A percentile compares a stretch with the other conserved stretches of the same genome.
phyloP scores from a whole-genome alignment of 1,139 yeast genomes.

The Candida sanyaensis region DNA sequence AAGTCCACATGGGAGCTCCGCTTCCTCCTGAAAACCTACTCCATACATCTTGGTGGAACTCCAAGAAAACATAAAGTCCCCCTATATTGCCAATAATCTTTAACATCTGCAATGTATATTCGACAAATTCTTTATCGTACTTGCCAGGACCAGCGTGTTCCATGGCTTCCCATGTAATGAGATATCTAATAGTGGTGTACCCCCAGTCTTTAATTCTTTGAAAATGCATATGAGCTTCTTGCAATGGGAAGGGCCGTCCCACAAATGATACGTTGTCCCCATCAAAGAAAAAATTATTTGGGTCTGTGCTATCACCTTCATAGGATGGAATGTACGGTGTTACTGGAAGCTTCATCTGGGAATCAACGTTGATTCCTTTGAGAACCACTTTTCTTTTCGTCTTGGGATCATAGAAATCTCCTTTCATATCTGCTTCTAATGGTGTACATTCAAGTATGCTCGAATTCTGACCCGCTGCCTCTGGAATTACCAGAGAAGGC shows the following conservation, averaged over 20 bases:
- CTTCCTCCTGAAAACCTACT: constrained; percentile 89
- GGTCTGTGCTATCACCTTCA: constrained; percentile 44
- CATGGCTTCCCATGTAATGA: constrained; percentile 89
- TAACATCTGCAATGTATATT: constrained; percentile 66
- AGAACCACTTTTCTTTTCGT: constrained; percentile 61
- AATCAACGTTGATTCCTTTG: constrained; percentile 84
- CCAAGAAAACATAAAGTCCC: constrained; percentile 80
- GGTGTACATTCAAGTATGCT: constrained; percentile 32
- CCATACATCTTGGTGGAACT: constrained; percentile 97
- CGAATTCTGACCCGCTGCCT: constrained; percentile 15
- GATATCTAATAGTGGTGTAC: constrained; percentile 72
- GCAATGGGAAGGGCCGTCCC: constrained; percentile 77
- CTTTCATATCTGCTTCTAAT: constrained; percentile 40
- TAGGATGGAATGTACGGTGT: constrained; percentile 58
- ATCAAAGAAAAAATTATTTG: constrained; percentile 54
- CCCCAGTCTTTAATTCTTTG: constrained; percentile 78
- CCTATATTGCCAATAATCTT: constrained; percentile 59
- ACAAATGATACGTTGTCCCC: constrained; percentile 79
- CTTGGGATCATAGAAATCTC: constrained; percentile 57
- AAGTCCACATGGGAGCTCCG: constrained; percentile 95
- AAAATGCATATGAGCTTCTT: constrained; percentile 71
- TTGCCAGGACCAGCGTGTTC: constrained; percentile 87
- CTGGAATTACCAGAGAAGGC: constrained; percentile 21
- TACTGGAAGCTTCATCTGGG: constrained; percentile 71
- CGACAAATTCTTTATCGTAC: constrained; percentile 77